Conservation (phyloP, 257 asterid species). For the Nicotiana sylvestris region DNA sequence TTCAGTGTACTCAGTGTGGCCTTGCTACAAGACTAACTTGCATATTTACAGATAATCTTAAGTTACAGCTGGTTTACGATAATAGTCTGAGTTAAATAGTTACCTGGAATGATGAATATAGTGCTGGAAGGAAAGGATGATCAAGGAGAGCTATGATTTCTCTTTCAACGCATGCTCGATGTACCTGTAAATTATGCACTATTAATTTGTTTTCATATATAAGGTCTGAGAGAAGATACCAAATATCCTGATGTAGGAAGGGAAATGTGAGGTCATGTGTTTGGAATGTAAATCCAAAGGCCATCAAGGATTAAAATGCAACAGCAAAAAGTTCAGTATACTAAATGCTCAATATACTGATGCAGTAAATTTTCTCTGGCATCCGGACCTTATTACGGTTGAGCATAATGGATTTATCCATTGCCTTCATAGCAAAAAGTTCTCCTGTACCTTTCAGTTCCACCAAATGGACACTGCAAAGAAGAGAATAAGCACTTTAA, state of each 20-base stretch:
- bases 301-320: not conserved
- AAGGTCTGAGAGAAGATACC: not conserved
- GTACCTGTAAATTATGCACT: slow-evolving; percentile 58
- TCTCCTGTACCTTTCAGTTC: slow-evolving; percentile 70
- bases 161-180: slow-evolving; percentile 91
- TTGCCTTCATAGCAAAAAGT: slow-evolving; percentile 95
- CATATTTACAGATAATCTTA: not conserved
- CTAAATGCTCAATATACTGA: not conserved
- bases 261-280: not conserved
- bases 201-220: not conserved
- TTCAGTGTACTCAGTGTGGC: not conserved
- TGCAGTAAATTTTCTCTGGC: not conserved
- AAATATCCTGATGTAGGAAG: not conserved
- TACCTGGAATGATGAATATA: slow-evolving; percentile 94
- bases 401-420: slow-evolving; percentile 93
- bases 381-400: slow-evolving; percentile 79
- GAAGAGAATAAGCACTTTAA: slow-evolving; percentile 1
- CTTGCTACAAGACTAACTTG: not conserved
- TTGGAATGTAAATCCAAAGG: not conserved
- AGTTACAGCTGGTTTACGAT: slow-evolving; percentile 1
- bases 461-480: slow-evolving; percentile 96
- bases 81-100: slow-evolving; percentile 8
- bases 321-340: not conserved
- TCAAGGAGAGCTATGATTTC: slow-evolving; percentile 87
- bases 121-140: slow-evolving; percentile 97